Percentiles rank a stretch among this genome's conserved stretches.
These are phyloP conservation scores for Leonotis leonurus DNA, from an alignment of 257 asterid species.

Conservation along the genomic window DNA sequence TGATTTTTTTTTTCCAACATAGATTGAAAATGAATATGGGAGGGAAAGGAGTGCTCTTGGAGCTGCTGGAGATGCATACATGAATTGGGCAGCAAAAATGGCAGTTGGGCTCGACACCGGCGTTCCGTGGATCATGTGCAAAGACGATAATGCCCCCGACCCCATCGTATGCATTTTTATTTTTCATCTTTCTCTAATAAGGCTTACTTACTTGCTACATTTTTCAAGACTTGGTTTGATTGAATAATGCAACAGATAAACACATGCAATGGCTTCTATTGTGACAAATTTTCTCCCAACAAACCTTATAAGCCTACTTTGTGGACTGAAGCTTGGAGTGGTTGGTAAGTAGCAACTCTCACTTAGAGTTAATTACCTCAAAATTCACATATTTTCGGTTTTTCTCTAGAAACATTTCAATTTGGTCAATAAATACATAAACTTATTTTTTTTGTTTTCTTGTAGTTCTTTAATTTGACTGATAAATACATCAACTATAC, in stretches of 20 bases:
- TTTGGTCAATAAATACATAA: too few relatives aligned
- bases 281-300: slow-evolving; percentile 82
- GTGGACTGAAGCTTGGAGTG: slow-evolving; percentile 99
- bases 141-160: slow-evolving; percentile 79
- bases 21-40: slow-evolving; percentile 77
- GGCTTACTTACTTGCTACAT: too few relatives aligned
- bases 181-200: background rate
- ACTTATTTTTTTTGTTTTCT: too few relatives aligned
- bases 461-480: too few relatives aligned
- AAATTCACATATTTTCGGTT: too few relatives aligned
- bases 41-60: slow-evolving; percentile 49
- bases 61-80: slow-evolving; percentile 41
- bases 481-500: too few relatives aligned
- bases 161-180: slow-evolving; percentile 47
- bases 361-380: too few relatives aligned
- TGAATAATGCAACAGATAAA: slow-evolving; percentile 46
- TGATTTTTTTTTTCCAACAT: background rate
- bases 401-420: too few relatives aligned
- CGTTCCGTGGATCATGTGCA: slow-evolving; percentile 81
- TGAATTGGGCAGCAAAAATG: slow-evolving; percentile 67
- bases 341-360: slow-evolving; percentile 40
- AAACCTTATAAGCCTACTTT: slow-evolving; percentile 81
- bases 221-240: background rate
- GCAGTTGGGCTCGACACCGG: slow-evolving; percentile 56
- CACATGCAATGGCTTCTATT: slow-evolving; percentile 93